Conservation (phyloP, 768 basidiomycete species). For the Lactarius akahatsu region DNA sequence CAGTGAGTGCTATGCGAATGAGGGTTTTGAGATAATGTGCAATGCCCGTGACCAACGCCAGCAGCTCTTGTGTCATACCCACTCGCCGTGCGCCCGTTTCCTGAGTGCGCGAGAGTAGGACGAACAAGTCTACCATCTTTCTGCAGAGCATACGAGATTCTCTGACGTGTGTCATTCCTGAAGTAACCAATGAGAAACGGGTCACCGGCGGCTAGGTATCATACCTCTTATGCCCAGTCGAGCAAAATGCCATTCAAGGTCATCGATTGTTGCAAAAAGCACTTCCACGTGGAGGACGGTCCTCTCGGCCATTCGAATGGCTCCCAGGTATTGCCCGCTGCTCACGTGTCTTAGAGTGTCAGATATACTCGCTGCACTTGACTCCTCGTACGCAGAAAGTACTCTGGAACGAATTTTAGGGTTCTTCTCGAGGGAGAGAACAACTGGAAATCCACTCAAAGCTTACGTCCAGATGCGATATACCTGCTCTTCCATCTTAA, state of each 20-base stretch:
- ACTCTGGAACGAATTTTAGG: conserved; percentile 51
- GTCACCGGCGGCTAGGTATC: conserved; percentile 31
- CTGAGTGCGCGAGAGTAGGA: conserved; percentile 92
- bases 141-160: conserved; percentile 98
- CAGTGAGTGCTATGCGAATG: conserved; percentile 95
- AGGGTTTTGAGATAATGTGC: conserved; percentile 99
- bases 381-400: conserved; percentile 96
- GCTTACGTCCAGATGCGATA: conserved; percentile 98
- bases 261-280: conserved; percentile 94
- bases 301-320: conserved; percentile 96
- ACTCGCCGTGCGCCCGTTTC: conserved; percentile 86
- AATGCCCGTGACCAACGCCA: conserved; percentile 94
- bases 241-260: conserved; percentile 86
- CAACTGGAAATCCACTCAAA: neutral
- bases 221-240: conserved; percentile 80
- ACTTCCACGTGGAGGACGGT: conserved; percentile 98
- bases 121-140: conserved; percentile 98
- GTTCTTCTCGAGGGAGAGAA: neutral
- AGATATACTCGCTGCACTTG: conserved; percentile 97
- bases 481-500: conserved; percentile 94
- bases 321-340: conserved; percentile 92
- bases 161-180: conserved; percentile 96
- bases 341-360: conserved; percentile 98
- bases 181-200: conserved; percentile 1
- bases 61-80: conserved; percentile 96